Evolutionary conservation across 208 protist genomes (phyloP), one percentile per base, ranked within the genome.

Genomic region (Polymyxa betae): DNA sequence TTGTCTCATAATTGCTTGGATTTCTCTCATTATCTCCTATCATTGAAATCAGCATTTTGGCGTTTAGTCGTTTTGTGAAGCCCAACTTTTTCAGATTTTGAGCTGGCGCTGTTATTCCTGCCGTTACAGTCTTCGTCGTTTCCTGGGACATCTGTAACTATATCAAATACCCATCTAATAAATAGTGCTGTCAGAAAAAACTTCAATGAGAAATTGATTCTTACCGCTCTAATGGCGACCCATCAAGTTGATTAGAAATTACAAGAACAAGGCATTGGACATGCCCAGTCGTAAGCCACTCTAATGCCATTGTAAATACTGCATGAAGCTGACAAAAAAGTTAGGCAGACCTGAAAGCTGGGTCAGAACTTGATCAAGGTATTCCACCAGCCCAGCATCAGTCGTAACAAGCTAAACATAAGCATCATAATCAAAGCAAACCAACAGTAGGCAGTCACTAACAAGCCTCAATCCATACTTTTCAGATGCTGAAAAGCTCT

Each of bases 381-480:
- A 99, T 38, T 95, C 92, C 77, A 97, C 96, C 45, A 99, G 94
- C n/a, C 92, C 95, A 29, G 94, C 91, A 91, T 99, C 97, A 40
- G 90, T 97, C 0, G 97, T 98, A 32, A 99, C 95, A 72, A 93
- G 90, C 91, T 49, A 32, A 0, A 0, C 66, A 78, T 40, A 0
- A 89, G 0, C 46, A 88, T 52, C n/a, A 38, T 91, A 38, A 5
- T 29, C 0, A 38, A 49, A 0, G 0, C 0, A 29, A 0, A 20
- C 44, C 0, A 32, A 0, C 44, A 16, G 54, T n/a, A 38, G 5
- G 29, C 87, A 41, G 43, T 88, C 24, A 38, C 10, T 41, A 32
- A 98, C 93, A 52, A 99, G 95, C 12, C 94, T 88, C 64, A 99
- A 90, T 10, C 97, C 97, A 93, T 99, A 99, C 93, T 98, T 98